Conservation (phyloP, 768 basidiomycete genomes). For the Amanita muscaria region DNA sequence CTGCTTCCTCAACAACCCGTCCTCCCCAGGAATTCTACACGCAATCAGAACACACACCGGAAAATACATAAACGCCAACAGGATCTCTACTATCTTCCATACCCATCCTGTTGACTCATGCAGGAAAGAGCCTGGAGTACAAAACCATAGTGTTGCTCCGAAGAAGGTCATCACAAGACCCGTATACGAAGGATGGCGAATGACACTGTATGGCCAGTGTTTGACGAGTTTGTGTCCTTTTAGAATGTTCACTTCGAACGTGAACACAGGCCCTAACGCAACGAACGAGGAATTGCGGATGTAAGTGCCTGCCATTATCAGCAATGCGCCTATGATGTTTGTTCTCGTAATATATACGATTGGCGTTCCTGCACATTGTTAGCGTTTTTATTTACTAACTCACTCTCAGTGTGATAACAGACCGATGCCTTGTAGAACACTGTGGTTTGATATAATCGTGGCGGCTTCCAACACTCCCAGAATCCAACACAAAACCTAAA, state of each 20-base stretch:
- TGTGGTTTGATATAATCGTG: conserved; percentile 2
- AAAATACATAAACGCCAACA: neutral
- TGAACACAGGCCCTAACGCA: conserved; percentile 28
- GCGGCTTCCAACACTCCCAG: neutral
- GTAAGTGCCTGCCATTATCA: conserved; percentile 19
- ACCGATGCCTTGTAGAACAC: neutral
- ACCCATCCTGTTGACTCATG: neutral
- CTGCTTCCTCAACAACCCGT: conserved; percentile 17
- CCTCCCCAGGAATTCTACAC: conserved; percentile 19
- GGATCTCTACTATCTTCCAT: neutral
- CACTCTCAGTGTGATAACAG: neutral
- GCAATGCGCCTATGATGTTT: neutral
- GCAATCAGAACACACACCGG: neutral
- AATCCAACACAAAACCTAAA: conserved; percentile 2
- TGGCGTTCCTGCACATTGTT: too few relatives aligned
- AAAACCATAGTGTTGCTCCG: neutral
- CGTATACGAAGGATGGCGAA: conserved; percentile 27
- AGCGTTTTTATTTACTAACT: too few relatives aligned
- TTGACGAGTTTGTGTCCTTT: conserved; percentile 20
- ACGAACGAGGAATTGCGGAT: conserved; percentile 30
- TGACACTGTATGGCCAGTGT: conserved; percentile 22
- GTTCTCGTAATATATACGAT: neutral
- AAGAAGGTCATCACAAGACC: conserved; percentile 3
- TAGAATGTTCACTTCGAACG: conserved; percentile 27
- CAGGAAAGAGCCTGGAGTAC: neutral